A percentile compares a stretch with the other conserved stretches of the same genome.
Evolutionary conservation across 805 yeast species (phyloP).

Genomic region (Starmerella apis): DNA sequence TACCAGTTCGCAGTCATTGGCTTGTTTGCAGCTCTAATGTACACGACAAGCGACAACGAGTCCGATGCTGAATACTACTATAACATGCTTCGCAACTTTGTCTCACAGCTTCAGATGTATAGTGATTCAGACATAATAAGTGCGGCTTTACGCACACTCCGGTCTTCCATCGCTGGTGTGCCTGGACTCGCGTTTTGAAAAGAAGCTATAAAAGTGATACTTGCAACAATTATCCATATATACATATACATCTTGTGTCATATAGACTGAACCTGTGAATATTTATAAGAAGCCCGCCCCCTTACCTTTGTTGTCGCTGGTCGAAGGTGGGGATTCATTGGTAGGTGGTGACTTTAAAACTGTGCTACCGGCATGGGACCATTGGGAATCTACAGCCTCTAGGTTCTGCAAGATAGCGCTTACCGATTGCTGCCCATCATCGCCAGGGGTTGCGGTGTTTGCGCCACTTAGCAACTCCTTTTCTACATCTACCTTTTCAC

Average conservation of each 20-base stretch:
- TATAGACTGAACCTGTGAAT: too few relatives aligned
- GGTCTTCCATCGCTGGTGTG: slow-evolving; percentile 59
- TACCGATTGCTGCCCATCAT: slow-evolving; percentile 21
- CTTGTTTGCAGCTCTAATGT: slow-evolving; percentile 73
- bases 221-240: neutral
- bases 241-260: neutral
- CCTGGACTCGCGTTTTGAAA: slow-evolving; percentile 36
- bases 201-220: too few relatives aligned
- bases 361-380: slow-evolving; percentile 14
- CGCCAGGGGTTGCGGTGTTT: slow-evolving; percentile 13
- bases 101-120: slow-evolving; percentile 64
- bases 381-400: slow-evolving; percentile 27
- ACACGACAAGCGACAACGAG: slow-evolving; percentile 44
- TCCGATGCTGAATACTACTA: slow-evolving; percentile 58
- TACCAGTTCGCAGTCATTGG: slow-evolving; percentile 75
- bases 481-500: slow-evolving; percentile 38
- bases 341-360: neutral
- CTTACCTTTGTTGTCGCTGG: neutral
- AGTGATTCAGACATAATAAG: slow-evolving; percentile 67
- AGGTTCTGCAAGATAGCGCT: slow-evolving; percentile 25
- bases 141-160: slow-evolving; percentile 62
- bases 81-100: slow-evolving; percentile 61
- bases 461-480: slow-evolving; percentile 33
- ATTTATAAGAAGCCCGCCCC: neutral
- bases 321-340: neutral